A percentile compares a stretch with the other conserved stretches of the same genome.
Evolutionary conservation across 2,329 filamentous ascomycete genomes (phyloP).

Genomic region (Beauveria sp.): DNA sequence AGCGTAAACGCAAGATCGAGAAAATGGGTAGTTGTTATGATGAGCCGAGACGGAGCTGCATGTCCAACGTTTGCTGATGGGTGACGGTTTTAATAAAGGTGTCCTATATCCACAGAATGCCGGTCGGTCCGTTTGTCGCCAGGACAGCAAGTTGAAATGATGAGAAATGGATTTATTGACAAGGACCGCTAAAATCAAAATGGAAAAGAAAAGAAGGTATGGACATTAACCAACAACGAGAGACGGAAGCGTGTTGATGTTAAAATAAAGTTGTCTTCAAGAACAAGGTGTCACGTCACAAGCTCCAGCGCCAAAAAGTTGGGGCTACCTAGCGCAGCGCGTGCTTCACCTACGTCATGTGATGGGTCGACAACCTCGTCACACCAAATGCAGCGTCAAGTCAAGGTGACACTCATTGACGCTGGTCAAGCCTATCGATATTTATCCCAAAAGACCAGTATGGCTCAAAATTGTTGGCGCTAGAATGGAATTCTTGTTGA

Average conservation of each 20-base stretch:
- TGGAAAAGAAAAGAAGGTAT: background rate
- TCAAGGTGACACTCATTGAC: background rate
- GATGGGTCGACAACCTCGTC: conserved; percentile 9
- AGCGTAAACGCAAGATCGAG: no score
- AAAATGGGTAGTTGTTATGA: background rate
- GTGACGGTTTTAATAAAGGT: background rate
- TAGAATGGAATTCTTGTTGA: background rate
- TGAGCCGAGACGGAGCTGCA: conserved; percentile 1
- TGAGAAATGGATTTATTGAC: background rate
- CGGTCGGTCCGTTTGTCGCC: background rate
- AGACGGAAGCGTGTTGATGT: background rate
- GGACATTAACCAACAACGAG: background rate
- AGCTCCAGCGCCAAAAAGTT: conserved; percentile 9
- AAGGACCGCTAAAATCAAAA: background rate
- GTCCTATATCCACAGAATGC: background rate
- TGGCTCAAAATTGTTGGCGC: background rate
- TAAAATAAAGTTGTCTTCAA: background rate
- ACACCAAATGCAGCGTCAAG: background rate
- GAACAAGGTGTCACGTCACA: conserved; percentile 5
- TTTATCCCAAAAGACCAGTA: background rate
- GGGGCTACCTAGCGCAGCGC: conserved; percentile 1
- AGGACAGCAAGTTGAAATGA: background rate
- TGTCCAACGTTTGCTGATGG: background rate
- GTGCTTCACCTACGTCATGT: conserved; percentile 17
- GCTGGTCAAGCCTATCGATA: background rate